Conservation (phyloP, 2,329 filamentous ascomycete genomes). For the Colletotrichum cuscutae region DNA sequence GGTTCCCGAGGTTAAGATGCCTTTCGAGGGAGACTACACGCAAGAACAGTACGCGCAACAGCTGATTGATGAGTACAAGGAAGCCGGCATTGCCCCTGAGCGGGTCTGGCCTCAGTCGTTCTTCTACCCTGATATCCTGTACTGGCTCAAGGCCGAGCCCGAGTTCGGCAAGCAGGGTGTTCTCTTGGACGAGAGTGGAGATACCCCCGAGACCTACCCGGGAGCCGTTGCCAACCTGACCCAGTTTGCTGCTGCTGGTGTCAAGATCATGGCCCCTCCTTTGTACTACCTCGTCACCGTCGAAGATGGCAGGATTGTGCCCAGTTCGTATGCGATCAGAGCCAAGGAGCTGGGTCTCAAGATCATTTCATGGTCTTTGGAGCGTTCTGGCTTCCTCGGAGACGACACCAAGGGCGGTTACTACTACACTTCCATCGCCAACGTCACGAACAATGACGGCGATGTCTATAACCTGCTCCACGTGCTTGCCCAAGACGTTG, state of each 20-base stretch:
- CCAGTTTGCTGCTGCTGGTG: slow-evolving; percentile 64
- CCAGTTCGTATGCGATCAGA: slow-evolving; percentile 69
- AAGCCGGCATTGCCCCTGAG: slow-evolving; percentile 59
- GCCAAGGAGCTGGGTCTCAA: slow-evolving; percentile 71
- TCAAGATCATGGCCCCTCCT: slow-evolving; percentile 72
- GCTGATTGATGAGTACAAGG: slow-evolving; percentile 69
- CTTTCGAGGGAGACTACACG: slow-evolving; percentile 72
- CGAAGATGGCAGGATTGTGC: slow-evolving; percentile 65
- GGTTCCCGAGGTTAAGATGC: slow-evolving; percentile 76
- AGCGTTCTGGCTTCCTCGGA: slow-evolving; percentile 70
- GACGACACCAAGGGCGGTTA: slow-evolving; percentile 60
- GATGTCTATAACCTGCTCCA: slow-evolving; percentile 75
- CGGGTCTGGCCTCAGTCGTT: slow-evolving; percentile 75
- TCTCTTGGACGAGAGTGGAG: slow-evolving; percentile 72
- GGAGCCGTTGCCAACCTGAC: slow-evolving; percentile 67
- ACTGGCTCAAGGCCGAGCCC: slow-evolving; percentile 73
- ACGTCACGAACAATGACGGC: slow-evolving; percentile 69
- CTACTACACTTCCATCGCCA: slow-evolving; percentile 66
- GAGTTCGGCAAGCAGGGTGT: slow-evolving; percentile 71
- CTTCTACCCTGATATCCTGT: slow-evolving; percentile 70
- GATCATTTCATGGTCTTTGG: slow-evolving; percentile 76
- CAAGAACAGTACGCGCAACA: slow-evolving; percentile 73
- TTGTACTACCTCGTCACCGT: slow-evolving; percentile 69
- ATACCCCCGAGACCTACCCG: slow-evolving; percentile 60
- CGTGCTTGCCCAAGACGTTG: slow-evolving; percentile 70